phyloP scores from a whole-genome alignment of 495 filamentous ascomycete species.

The Darksidea phi region DNA sequence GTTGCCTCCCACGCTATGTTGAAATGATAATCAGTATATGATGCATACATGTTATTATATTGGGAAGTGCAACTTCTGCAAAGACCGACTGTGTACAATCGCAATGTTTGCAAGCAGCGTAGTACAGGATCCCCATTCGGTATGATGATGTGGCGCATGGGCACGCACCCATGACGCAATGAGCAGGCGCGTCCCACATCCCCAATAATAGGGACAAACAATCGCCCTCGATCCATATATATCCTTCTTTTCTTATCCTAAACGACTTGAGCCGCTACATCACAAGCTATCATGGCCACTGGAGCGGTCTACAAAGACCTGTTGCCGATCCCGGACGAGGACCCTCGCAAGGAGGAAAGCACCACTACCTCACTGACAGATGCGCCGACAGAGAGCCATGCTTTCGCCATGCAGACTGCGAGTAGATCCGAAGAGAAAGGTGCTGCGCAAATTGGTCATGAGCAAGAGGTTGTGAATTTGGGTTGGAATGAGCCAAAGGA shows the following conservation, averaged over 20 bases:
- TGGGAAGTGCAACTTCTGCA: too few species aligned
- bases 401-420: slow-evolving; percentile 38
- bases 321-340: slow-evolving; percentile 39
- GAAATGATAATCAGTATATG: too few species aligned
- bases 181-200: too few species aligned
- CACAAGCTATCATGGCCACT: slow-evolving; percentile 19
- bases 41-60: too few species aligned
- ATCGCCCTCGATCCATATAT: not conserved
- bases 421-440: slow-evolving; percentile 46
- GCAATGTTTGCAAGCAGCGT: too few species aligned
- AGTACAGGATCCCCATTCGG: not conserved
- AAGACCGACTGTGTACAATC: too few species aligned
- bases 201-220: too few species aligned
- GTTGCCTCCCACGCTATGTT: too few species aligned
- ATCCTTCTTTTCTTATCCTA: not conserved
- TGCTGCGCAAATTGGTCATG: slow-evolving; percentile 48
- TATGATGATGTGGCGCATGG: too few species aligned
- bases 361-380: slow-evolving; percentile 31
- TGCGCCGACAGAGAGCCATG: slow-evolving; percentile 42
- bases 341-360: slow-evolving; percentile 33
- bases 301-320: slow-evolving; percentile 42
- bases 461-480: slow-evolving; percentile 60
- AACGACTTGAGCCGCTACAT: not conserved
- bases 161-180: too few species aligned
- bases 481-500: slow-evolving; percentile 69